A percentile compares a stretch with the other conserved stretches of the same genome.
Evolutionary conservation across 2,329 filamentous ascomycete species (phyloP).

Genomic region (Monosporascus sp.): DNA sequence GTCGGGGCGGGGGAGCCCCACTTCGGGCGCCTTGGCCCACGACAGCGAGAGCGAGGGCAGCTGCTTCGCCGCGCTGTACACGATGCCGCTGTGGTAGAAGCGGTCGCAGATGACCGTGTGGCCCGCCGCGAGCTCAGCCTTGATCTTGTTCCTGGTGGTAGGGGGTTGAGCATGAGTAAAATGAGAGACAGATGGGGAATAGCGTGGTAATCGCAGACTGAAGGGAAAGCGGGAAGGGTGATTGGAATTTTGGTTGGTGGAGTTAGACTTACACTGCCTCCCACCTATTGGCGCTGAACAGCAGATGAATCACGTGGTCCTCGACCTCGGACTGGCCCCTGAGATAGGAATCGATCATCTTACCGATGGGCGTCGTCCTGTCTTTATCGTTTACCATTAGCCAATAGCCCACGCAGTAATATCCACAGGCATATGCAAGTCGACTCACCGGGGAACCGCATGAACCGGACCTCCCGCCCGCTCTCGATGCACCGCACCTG

Average conservation of each 20-base stretch:
- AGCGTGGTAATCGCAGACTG: background rate
- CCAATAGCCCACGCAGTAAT: slow-evolving; percentile 1
- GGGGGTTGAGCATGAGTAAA: background rate
- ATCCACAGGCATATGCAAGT: background rate
- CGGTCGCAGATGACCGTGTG: slow-evolving; percentile 80
- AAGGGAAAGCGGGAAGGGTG: background rate
- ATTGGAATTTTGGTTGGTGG: background rate
- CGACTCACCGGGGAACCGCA: slow-evolving; percentile 53
- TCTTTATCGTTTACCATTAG: slow-evolving; percentile 43
- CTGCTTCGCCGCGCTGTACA: slow-evolving; percentile 86
- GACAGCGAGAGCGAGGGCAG: slow-evolving; percentile 63
- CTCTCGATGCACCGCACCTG: slow-evolving; percentile 46
- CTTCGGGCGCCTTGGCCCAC: slow-evolving; percentile 82
- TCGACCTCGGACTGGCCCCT: slow-evolving; percentile 67
- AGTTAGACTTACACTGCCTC: slow-evolving; percentile 53
- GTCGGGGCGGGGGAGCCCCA: slow-evolving; percentile 83
- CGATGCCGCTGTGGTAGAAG: slow-evolving; percentile 91
- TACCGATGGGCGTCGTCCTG: slow-evolving; percentile 75
- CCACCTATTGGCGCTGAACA: slow-evolving; percentile 91
- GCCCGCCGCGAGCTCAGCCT: slow-evolving; percentile 54
- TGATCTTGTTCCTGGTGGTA: slow-evolving; percentile 44
- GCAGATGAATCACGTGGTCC: slow-evolving; percentile 82
- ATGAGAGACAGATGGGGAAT: background rate
- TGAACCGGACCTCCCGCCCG: slow-evolving; percentile 44
- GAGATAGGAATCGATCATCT: slow-evolving; percentile 82